Base-by-base conservation (phyloP, 2,329 filamentous ascomycete genomes). In the Phialophora verrucosa region DNA sequence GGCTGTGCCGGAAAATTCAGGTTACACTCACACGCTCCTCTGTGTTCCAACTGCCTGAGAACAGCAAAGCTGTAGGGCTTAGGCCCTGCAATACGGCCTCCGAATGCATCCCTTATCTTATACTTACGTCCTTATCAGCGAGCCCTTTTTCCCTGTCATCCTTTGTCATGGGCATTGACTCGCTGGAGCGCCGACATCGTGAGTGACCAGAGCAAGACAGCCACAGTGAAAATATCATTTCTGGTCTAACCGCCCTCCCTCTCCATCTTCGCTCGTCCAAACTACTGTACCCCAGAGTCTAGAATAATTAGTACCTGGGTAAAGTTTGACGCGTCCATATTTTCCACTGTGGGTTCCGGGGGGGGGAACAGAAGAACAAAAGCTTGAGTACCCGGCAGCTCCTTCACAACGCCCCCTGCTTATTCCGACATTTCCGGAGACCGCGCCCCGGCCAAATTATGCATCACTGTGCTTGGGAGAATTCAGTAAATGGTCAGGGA, bases 41-140 rank as follows among this genome's bases (percentile, higher is more conserved):
- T 56, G 14, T 49, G 35, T 31, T 17, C 51, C 14, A 25, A 32
- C 23, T 25, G 49, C 42, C 59, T 62, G 59, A 27, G 20, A 62
- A 62, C 51, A 56, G 51, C n/a, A 62, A 62, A 62, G 59, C 20
- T 29, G 59, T 56, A 62, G 59, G 59, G 59, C 59, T 56, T 62
- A 62, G 59, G 59, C 11, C 35, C 42, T 55, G 27, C 51, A 23
- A 29, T 62, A 47, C 35, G 59, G 59, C 35, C 51, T 62, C 59
- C 51, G 59, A 54, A 44, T 49, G 25, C 51, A 62, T 62, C 59
- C 31, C 59, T 61, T 42, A n/a, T 55, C 53, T n/a, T 11, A 11
- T 29, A 35, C 49, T 17, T 27, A 20, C 29, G 53, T 35, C 17
- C 53, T 29, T 55, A 31, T 55, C 53, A 55, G 25, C 23, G 25